Evolutionary conservation across 306 rosid genomes (phyloP), one percentile per base, ranked within the genome.

Genomic region (Coriaria nepalensis): DNA sequence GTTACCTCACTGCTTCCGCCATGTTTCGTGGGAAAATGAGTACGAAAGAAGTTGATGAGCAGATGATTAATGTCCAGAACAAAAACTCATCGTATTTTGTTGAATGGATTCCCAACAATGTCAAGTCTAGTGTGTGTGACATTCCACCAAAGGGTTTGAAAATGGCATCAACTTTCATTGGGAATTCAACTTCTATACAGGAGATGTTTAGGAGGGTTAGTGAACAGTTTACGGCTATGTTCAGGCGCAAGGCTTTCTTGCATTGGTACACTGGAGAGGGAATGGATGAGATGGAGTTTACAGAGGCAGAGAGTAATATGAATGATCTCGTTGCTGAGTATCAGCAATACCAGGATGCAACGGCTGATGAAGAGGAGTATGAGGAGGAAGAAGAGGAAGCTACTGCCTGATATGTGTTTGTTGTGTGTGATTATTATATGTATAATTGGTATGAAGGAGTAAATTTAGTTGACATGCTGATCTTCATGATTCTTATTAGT

Each of bases 191-290:
- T 8, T 80, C 90, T 1, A 83, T 83, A 54, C 79, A 73, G 64
- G 94, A 83, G 81, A 83, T 83, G 94, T 83, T 83, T 71, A 75
- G 94, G 73, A 77, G 90, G 72, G 94, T 83, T 10, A 83, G 94
- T 5, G 94, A 83, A 77, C 94, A 83, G 76, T 80, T 83, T 77
- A 83, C 94, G 3, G 90, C 94, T 3, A 83, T 83, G 94, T 80
- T 83, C 49, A 70, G 90, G 81, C 86, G 94, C 47, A 73, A 73
- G 72, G 79, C 79, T 52, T 73, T 73, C 67, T 57, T 73, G 65
- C 79, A 83, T 38, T 83, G 94, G 94, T 83, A 83, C 78, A 83
- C 90, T 0, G 94, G 90, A 0, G 94, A 83, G 76, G 94, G 90
- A 72, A 83, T 83, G 94, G 94, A 83, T 45, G 90, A 83, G 64